Evolutionary conservation across 2,329 filamentous ascomycete genomes (phyloP), one percentile per base, ranked within the genome.

Genomic region (Cladophialophora chaetospira): DNA sequence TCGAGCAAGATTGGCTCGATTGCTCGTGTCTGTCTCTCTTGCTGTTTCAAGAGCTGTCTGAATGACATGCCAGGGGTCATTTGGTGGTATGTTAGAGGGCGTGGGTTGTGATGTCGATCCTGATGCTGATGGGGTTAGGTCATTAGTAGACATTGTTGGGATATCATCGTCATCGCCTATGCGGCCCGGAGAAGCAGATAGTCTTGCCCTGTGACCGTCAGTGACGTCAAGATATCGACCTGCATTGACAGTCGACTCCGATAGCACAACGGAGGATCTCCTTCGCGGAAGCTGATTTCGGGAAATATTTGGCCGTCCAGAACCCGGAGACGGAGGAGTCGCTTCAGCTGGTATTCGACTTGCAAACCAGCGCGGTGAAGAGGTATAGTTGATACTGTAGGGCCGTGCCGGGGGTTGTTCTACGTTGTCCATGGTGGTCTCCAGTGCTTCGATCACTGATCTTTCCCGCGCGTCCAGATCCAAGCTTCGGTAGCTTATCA

Each of bases 101-200:
- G 10, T 9, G 6, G 52, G 46, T 23, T 55, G 61, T 8, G 56
- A 35, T 8, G 26, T 48, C 11, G 57, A 50, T 6, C 35, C 25
- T 3, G 48, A 33, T 9, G 43, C 26, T 3, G 55, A 43, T 19
- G 57, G 44, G 17, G 43, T 58, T 15, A 59, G 35, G 15, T 58
- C 48, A 26, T 56, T 52, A 13, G 57, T 44, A 15, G 54, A 54
- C 42, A 53, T 46, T 40, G 26, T 19, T 10, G 59, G 35, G 1
- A 33, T 29, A 1, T 61, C 44, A 26, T 61, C 68, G 5, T 69
- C 64, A 25, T 71, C 65, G 29, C 70, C 68, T 8, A 75, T 65
- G 15, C 73, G 73, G 5, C 68, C 69, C 11, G 74, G 74, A 13
- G 74, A 76, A 19, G 72, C 66, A 21, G 73, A 73, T 69, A 73